A percentile compares a stretch with the other conserved stretches of the same genome.
Conservation (phyloP, 2,329 filamentous ascomycete genomes). For the Penicillium polonicum region DNA sequence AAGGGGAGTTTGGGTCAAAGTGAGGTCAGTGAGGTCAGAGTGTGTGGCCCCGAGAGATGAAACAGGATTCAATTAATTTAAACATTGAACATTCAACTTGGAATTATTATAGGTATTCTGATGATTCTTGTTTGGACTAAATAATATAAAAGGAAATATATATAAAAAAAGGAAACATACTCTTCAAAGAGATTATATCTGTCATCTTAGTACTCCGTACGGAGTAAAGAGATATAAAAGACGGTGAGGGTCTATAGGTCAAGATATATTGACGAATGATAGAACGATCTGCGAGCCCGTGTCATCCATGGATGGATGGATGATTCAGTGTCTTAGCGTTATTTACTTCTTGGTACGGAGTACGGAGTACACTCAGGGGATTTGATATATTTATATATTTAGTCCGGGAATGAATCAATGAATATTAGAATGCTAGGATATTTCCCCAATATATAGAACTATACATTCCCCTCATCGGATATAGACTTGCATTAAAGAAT, state of each 20-base stretch:
- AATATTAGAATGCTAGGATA: background rate
- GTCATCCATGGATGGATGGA: background rate
- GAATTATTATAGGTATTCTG: background rate
- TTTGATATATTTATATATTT: background rate
- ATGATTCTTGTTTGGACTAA: background rate
- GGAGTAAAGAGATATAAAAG: slow-evolving; percentile 13
- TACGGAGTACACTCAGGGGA: background rate
- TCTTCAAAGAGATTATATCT: background rate
- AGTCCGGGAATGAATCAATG: background rate
- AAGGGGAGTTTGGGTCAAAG: background rate
- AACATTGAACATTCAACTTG: background rate
- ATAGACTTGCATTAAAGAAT: background rate
- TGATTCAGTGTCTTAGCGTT: background rate
- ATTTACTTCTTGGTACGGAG: background rate
- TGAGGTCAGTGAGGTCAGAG: slow-evolving; percentile 7
- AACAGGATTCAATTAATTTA: background rate
- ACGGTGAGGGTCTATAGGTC: slow-evolving; percentile 11
- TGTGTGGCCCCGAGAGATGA: slow-evolving; percentile 9
- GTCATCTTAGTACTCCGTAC: background rate
- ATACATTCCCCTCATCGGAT: background rate
- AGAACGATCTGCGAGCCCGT: slow-evolving; percentile 22
- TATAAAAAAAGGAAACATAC: background rate
- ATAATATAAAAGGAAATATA: background rate
- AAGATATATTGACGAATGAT: slow-evolving; percentile 26
- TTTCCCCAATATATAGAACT: background rate